Percentiles rank a stretch among this genome's conserved stretches.
Evolutionary conservation across 2,329 filamentous ascomycete species (phyloP).

Genomic region (Thyridium curvatum): DNA sequence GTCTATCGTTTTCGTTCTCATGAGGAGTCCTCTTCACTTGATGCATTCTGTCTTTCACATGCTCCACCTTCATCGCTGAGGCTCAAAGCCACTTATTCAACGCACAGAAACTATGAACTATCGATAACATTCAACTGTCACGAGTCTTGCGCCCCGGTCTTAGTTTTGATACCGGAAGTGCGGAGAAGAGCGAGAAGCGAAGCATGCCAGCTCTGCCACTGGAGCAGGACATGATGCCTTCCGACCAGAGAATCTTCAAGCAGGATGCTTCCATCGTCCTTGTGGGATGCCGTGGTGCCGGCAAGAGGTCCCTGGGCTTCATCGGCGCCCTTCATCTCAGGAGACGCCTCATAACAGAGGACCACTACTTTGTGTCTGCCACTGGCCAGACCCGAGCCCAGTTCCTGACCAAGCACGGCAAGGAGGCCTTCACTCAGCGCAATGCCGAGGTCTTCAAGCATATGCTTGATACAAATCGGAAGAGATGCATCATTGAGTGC

Average conservation of each 20-base stretch:
- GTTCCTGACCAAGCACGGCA: constrained; percentile 56
- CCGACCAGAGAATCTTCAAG: constrained; percentile 37
- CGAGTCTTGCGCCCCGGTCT: no score
- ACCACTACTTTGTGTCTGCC: constrained; percentile 59
- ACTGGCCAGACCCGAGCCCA: constrained; percentile 54
- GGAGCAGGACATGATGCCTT: no score
- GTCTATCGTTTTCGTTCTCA: no score
- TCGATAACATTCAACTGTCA: no score
- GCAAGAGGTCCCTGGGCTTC: constrained; percentile 66
- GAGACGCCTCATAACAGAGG: constrained; percentile 61
- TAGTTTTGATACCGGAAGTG: no score
- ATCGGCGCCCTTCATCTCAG: constrained; percentile 64
- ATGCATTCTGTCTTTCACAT: no score
- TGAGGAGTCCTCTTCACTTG: no score
- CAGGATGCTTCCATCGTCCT: constrained; percentile 62
- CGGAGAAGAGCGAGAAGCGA: no score
- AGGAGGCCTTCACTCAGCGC: constrained; percentile 53
- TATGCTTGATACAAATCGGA: constrained; percentile 52
- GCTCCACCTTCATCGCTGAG: no score
- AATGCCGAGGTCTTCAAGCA: constrained; percentile 56
- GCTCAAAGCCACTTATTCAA: no score
- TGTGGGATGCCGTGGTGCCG: constrained; percentile 64
- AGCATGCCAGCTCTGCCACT: no score
- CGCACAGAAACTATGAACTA: no score
- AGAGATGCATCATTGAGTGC: constrained; percentile 63